Evolutionary conservation across 768 basidiomycete genomes (phyloP).

Genomic region (Termitomyces sp.): DNA sequence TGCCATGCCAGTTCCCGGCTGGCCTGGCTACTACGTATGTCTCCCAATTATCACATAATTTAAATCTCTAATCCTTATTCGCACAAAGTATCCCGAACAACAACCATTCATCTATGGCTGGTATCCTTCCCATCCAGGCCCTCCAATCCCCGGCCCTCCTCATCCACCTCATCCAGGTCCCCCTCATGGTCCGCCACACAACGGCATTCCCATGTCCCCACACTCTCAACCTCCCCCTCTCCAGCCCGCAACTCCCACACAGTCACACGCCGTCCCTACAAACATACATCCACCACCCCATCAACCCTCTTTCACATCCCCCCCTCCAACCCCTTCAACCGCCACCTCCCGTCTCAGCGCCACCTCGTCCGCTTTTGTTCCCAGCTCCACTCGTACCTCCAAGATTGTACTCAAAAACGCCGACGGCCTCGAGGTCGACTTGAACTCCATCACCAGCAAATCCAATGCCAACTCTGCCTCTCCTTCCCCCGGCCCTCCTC

Average conservation of each 20-base stretch:
- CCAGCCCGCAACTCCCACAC: conserved; percentile 67
- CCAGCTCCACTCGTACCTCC: conserved; percentile 29
- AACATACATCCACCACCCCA: conserved; percentile 27
- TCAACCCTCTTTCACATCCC: conserved; percentile 51
- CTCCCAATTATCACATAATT: too few relatives aligned
- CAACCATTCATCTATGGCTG: conserved; percentile 39
- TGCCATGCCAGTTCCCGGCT: conserved; percentile 30
- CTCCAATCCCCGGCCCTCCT: conserved; percentile 35
- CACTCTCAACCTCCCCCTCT: conserved; percentile 50
- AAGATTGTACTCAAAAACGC: conserved; percentile 56
- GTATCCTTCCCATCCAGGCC: conserved; percentile 29
- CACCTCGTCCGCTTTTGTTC: conserved; percentile 63
- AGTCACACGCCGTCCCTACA: conserved; percentile 48
- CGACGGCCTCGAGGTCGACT: conserved; percentile 59
- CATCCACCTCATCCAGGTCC: too few relatives aligned
- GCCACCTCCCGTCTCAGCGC: conserved; percentile 51
- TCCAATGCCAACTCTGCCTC: conserved; percentile 34
- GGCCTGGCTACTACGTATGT: conserved; percentile 57
- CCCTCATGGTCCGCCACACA: conserved; percentile 28
- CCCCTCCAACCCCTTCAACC: conserved; percentile 63
- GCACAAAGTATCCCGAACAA: conserved; percentile 33
- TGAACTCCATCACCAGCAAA: conserved; percentile 46
- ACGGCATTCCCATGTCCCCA: conserved; percentile 63
- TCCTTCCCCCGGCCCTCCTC: conserved; percentile 23
- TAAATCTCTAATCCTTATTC: too few relatives aligned